These are phyloP conservation scores for Lipomyces mesembrius DNA, from an alignment of 805 yeast genomes.

Conservation along the genomic window DNA sequence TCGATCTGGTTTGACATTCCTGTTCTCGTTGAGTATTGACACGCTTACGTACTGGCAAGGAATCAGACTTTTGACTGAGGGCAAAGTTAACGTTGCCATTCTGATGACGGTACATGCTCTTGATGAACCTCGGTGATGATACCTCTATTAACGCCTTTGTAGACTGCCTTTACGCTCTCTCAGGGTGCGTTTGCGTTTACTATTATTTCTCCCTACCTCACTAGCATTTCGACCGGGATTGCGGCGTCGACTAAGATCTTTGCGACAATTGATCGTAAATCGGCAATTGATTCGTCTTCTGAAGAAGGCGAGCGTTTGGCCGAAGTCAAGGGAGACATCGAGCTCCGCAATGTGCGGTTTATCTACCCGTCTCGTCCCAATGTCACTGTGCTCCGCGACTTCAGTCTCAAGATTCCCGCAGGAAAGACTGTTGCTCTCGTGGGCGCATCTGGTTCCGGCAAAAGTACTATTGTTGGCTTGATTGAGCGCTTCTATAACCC, in stretches of 20 bases:
- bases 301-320: constrained; percentile 39
- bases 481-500: constrained; percentile 90
- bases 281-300: constrained; percentile 45
- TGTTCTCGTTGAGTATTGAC: constrained; percentile 37
- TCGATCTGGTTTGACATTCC: constrained; percentile 47
- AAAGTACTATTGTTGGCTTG: constrained; percentile 82
- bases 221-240: constrained; percentile 47
- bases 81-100: constrained; percentile 29
- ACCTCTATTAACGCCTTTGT: constrained; percentile 44
- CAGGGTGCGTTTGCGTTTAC: constrained; percentile 51
- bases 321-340: constrained; percentile 63
- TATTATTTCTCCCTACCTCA: constrained; percentile 48
- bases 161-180: constrained; percentile 48
- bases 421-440: constrained; percentile 93
- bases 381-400: constrained; percentile 78
- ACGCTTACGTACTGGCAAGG: constrained; percentile 44
- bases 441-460: constrained; percentile 95
- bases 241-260: constrained; percentile 49
- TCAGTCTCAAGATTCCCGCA: constrained; percentile 77
- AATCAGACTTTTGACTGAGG: constrained; percentile 34
- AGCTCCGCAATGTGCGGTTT: constrained; percentile 81
- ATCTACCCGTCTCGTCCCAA: constrained; percentile 81
- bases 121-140: constrained; percentile 42
- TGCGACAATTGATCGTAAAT: constrained; percentile 50
- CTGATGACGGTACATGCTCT: constrained; percentile 27